A percentile compares a stretch with the other conserved stretches of the same genome.
These are phyloP conservation scores for Brassica juncea DNA, from an alignment of 345 rosid species.

Conservation along the genomic window DNA sequence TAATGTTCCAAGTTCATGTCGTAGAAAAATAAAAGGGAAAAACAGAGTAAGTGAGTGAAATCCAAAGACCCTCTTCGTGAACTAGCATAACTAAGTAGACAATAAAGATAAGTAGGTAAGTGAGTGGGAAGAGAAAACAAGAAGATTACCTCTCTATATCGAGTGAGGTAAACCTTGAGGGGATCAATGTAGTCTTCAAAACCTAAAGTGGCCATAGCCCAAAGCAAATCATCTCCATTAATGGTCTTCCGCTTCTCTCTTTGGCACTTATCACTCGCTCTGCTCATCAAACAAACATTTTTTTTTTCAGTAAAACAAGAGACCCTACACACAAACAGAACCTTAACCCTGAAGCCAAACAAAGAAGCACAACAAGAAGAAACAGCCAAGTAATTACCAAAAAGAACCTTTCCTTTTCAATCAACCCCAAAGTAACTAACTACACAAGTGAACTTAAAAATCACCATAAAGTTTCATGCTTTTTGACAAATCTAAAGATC, in stretches of 20 bases:
- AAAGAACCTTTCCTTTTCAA: not conserved
- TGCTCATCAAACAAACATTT: constrained; percentile 34
- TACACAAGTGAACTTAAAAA: not conserved
- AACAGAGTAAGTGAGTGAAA: constrained; percentile 27
- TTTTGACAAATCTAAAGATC: not conserved
- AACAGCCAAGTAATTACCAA: not conserved
- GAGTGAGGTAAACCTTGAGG: constrained; percentile 67
- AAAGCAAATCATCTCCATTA: constrained; percentile 92
- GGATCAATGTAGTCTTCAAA: constrained; percentile 98
- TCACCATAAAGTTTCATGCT: constrained; percentile 11
- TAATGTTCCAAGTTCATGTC: constrained; percentile 24
- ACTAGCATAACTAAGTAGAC: not conserved
- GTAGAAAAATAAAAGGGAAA: constrained; percentile 6
- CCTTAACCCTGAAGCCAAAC: constrained; percentile 2
- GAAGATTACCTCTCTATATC: constrained; percentile 75
- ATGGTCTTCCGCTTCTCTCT: constrained; percentile 96
- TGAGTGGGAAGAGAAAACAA: too few relatives aligned
- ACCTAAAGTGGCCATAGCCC: constrained; percentile 97
- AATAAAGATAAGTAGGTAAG: too few relatives aligned
- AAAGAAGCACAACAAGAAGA: not conserved
- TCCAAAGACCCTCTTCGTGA: not conserved
- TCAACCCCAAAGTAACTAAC: not conserved
- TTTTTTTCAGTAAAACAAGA: not conserved
- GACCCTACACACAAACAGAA: not conserved
- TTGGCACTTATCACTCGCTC: constrained; percentile 99